phyloP scores from a whole-genome alignment of 2,329 filamentous ascomycete species.

The Rutstroemia sp. region DNA sequence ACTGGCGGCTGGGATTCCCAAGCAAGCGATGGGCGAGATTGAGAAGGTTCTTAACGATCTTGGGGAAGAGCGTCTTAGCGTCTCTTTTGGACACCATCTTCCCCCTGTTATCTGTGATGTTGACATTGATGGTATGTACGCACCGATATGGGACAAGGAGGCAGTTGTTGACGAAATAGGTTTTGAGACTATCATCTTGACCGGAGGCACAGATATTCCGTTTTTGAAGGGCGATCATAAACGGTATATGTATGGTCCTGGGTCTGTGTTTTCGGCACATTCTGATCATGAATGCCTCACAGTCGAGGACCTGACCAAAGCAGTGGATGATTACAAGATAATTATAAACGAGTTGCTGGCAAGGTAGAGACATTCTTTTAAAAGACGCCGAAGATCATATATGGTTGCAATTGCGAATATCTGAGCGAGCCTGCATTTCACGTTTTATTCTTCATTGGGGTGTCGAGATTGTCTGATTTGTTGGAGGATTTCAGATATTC shows the following conservation, averaged over 20 bases:
- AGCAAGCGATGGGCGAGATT: not conserved
- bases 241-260: not conserved
- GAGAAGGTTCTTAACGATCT: not conserved
- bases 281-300: not conserved
- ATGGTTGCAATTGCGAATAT: no score
- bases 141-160: not conserved
- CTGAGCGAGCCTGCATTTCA: no score
- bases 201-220: not conserved
- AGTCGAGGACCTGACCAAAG: not conserved
- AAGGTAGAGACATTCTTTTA: not conserved
- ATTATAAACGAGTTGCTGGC: not conserved
- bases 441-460: no score
- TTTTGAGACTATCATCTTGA: not conserved
- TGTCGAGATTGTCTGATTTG: no score
- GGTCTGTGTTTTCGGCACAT: not conserved
- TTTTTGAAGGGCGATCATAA: not conserved
- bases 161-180: not conserved
- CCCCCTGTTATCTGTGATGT: slow-evolving; percentile 72
- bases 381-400: not conserved
- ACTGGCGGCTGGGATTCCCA: not conserved
- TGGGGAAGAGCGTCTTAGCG: slow-evolving; percentile 39
- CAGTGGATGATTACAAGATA: not conserved
- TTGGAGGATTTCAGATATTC: no score
- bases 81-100: slow-evolving; percentile 61
- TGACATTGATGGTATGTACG: slow-evolving; percentile 41